Conservation (phyloP, 2,329 filamentous ascomycete genomes). For the Ploettnerulaceae sp. region DNA sequence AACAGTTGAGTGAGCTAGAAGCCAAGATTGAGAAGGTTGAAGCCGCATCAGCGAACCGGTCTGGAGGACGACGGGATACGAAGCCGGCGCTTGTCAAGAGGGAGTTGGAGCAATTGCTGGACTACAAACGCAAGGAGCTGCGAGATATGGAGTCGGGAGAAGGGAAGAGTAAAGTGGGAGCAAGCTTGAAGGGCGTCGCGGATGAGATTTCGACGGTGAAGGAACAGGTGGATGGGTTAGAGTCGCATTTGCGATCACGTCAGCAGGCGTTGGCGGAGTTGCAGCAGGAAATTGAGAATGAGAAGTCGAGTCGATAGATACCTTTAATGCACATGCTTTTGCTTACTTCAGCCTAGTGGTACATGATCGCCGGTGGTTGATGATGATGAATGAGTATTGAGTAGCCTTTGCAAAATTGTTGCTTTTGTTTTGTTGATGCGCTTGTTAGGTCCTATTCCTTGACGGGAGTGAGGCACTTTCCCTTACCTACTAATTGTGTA, state of each 20-base stretch:
- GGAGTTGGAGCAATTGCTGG: conserved; percentile 87
- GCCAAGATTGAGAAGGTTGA: conserved; percentile 82
- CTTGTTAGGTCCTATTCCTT: too few species aligned
- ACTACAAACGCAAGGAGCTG: conserved; percentile 84
- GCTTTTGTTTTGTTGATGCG: too few species aligned
- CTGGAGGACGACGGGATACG: conserved; percentile 62
- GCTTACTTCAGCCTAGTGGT: background rate
- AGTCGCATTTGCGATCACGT: conserved; percentile 72
- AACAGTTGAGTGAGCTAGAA: conserved; percentile 85
- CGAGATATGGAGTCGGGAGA: conserved; percentile 69
- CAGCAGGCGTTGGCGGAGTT: conserved; percentile 73
- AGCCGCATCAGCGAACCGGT: conserved; percentile 60
- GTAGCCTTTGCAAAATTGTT: too few species aligned
- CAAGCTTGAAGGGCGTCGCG: conserved; percentile 67
- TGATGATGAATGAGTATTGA: too few species aligned
- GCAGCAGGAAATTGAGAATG: conserved; percentile 78
- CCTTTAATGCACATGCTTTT: conserved; percentile 7
- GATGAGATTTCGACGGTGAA: conserved; percentile 88
- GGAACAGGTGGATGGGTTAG: conserved; percentile 89
- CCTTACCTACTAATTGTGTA: too few species aligned
- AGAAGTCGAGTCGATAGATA: conserved; percentile 56
- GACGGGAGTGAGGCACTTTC: too few species aligned
- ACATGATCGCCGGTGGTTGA: too few species aligned
- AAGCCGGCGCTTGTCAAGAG: conserved; percentile 91
- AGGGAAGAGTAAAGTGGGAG: conserved; percentile 63